Evolutionary conservation across 2,329 filamentous ascomycete genomes (phyloP).

Genomic region (Leptographium radiaticola): DNA sequence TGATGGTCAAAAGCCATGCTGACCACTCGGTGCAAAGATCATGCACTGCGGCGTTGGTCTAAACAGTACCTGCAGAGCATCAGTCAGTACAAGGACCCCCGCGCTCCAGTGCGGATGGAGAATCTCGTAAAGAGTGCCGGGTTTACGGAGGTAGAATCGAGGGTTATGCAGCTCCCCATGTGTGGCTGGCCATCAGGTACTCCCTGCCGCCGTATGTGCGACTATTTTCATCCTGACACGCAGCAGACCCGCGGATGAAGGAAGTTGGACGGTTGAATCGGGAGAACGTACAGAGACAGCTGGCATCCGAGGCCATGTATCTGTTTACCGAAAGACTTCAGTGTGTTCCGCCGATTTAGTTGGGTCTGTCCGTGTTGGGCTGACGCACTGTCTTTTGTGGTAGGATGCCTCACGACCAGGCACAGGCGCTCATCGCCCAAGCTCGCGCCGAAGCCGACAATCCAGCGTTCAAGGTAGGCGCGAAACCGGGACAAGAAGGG

Average conservation of each 20-base stretch:
- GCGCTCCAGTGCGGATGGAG: constrained; percentile 48
- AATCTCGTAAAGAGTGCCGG: constrained; percentile 46
- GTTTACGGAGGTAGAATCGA: constrained; percentile 53
- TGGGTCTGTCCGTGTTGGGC: not conserved
- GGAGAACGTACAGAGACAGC: constrained; percentile 39
- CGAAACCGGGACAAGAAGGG: not conserved
- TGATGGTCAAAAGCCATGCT: not conserved
- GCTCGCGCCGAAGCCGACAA: constrained; percentile 41
- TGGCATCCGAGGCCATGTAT: constrained; percentile 42
- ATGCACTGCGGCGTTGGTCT: constrained; percentile 58
- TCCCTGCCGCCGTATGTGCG: not conserved
- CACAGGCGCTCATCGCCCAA: constrained; percentile 41
- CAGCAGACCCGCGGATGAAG: constrained; percentile 33
- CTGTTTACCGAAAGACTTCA: constrained; percentile 38
- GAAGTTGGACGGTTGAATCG: constrained; percentile 41
- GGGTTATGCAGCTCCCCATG: constrained; percentile 53
- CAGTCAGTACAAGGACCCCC: constrained; percentile 51
- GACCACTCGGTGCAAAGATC: constrained; percentile 24
- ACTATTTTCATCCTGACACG: not conserved
- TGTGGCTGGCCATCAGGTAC: constrained; percentile 57
- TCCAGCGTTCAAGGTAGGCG: constrained; percentile 38
- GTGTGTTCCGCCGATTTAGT: constrained; percentile 17
- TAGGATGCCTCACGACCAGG: constrained; percentile 45
- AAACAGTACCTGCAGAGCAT: constrained; percentile 48
- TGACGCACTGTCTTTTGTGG: not conserved